Base-by-base conservation (phyloP, 2,329 filamentous ascomycete genomes). In the Alternaria conjuncta region DNA sequence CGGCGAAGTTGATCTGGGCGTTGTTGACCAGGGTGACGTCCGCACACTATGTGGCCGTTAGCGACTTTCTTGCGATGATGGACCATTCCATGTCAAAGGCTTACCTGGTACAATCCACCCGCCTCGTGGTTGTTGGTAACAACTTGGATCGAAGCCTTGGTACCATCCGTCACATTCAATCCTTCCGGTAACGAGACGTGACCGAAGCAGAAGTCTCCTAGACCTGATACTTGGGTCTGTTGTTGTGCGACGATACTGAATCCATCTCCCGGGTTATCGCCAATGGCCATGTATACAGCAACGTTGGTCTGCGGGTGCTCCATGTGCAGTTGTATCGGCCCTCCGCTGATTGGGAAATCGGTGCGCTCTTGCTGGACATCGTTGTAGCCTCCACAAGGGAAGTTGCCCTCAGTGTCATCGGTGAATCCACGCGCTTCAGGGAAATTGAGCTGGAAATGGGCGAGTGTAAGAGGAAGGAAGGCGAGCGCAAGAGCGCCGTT, bases 201-300 rank as follows among this genome's bases (percentile, higher is more conserved):
- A 9, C 88, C 86, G 12, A 93, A 71, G 79, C 91, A 94, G 73
- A 93, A 88, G 50, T 85, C 84, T 50, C 91, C 89, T 18, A 86
- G 79, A 74, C 91, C 78, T 81, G 88, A 74, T 78, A 87, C 82
- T 84, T 89, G 79, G 82, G 87, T 80, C 83, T 87, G 80, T 4
- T 87, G 87, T 2, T 88, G 86, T 26, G 93, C 83, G 32, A 89
- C 87, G 78, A 90, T 85, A 83, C 91, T 93, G 85, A 90, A 94
- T 78, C 87, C 88, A 72, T 84, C 84, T 49, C 82, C 82, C 1
- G 84, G 84, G 58, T 86, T 78, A 56, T 81, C 81, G 41, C 86
- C 86, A 15, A 88, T 74, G 26, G 83, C 84, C 54, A 89, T 73
- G 36, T 87, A 83, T 36, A 88, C 81, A 61, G 85, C 82, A n/a